Conservation (phyloP, 495 filamentous ascomycete genomes). For the Lineolata rhizophorae region DNA sequence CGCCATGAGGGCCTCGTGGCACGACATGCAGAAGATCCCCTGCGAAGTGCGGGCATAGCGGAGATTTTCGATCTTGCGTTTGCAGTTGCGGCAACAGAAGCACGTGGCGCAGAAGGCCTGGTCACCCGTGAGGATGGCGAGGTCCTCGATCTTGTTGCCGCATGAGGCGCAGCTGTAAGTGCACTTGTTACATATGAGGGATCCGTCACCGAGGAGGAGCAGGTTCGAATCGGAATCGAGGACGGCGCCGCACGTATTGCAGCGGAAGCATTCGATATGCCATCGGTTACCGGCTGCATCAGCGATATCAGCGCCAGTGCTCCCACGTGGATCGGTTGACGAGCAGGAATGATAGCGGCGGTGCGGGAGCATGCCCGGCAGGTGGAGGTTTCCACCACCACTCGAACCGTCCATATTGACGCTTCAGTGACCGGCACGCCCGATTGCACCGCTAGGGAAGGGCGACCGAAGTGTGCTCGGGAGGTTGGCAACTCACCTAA, state of each 20-base stretch:
- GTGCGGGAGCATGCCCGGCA: no score
- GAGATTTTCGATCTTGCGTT: slow-evolving; percentile 93
- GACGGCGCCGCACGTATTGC: slow-evolving; percentile 84
- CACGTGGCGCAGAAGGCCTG: slow-evolving; percentile 97
- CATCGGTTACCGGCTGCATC: slow-evolving; percentile 77
- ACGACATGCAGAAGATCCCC: slow-evolving; percentile 99
- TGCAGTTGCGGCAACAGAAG: slow-evolving; percentile 96
- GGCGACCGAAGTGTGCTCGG: no score
- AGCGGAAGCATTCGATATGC: slow-evolving; percentile 99
- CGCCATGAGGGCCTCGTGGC: slow-evolving; percentile 97
- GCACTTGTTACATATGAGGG: slow-evolving; percentile 96
- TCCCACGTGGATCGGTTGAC: no score
- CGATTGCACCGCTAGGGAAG: background rate
- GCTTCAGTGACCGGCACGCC: background rate
- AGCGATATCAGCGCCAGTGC: no score
- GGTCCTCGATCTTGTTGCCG: slow-evolving; percentile 92
- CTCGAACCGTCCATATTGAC: background rate
- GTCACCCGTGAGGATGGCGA: slow-evolving; percentile 93
- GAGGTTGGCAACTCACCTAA: slow-evolving; percentile 59
- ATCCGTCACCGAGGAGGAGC: slow-evolving; percentile 88
- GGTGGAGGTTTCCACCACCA: background rate
- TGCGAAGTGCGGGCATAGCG: slow-evolving; percentile 95
- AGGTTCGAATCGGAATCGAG: slow-evolving; percentile 98
- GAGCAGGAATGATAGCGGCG: no score
- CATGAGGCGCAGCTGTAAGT: slow-evolving; percentile 98